Evolutionary conservation across 2,329 filamentous ascomycete genomes (phyloP), one percentile per base, ranked within the genome.

Genomic region (Xylariaceae sp.): DNA sequence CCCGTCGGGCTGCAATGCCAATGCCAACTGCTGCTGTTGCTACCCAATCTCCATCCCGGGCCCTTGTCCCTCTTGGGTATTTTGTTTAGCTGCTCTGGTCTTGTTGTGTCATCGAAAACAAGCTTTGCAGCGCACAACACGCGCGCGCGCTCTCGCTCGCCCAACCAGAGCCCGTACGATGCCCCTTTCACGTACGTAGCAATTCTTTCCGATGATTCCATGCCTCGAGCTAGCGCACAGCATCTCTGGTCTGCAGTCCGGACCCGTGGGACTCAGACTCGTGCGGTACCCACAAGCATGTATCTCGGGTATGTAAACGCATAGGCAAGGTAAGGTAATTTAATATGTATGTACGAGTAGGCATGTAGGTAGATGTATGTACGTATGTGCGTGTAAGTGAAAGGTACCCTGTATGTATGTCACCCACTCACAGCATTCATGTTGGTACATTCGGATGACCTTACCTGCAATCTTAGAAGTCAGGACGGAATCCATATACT

Each of bases 201-300:
- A 51, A 17, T 49, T 52, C 17, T 30, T 53, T 50, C 54, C 51
- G 47, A 35, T 55, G 54, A 37, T 44, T 39, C 51, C 48, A 52
- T 60, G 35, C 54, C 55, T 55, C 54, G 49, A 47, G 55, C 60
- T 62, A 58, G 55, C 42, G 55, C 58, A 62, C 37, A 51, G 60
- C 55, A 62, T 59, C 57, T 57, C 39, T 47, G 60, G 57, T 59
- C 45, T 55, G 54, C 13, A 23, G 11, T 44, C 51, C 18, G 54
- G 57, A 15, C 48, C 57, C 57, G 48, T 55, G 34, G 54, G 48
- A 51, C 23, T 62, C 55, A 54, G 60, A 50, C 55, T 60, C 51
- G 23, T 30, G 23, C 23, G 51, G 42, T 56, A 51, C 53, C 44
- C 53, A 51, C 47, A 42, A 42, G 37, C 37, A 39, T 59, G 30